These are phyloP conservation scores for Staphylotrichum tortipilum DNA, from an alignment of 495 filamentous ascomycete genomes.

Conservation along the genomic window DNA sequence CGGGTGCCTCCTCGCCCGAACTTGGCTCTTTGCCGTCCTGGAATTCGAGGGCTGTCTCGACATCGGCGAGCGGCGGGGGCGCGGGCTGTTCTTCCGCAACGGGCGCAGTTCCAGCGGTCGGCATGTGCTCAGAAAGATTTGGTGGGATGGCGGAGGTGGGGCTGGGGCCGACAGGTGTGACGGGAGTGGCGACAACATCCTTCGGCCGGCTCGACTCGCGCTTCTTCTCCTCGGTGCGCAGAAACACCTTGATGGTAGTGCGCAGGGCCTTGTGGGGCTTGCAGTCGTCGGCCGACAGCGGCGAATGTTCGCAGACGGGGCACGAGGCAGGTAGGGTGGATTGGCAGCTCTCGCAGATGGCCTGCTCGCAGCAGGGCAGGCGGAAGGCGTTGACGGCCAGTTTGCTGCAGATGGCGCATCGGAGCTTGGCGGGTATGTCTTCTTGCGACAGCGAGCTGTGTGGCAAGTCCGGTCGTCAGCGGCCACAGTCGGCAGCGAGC, in stretches of 20 bases:
- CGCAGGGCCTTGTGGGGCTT: conserved; percentile 80
- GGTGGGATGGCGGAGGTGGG: conserved; percentile 18
- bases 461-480: conserved; percentile 18
- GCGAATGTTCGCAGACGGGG: conserved; percentile 86
- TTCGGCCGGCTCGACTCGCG: conserved; percentile 51
- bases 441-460: conserved; percentile 69
- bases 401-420: conserved; percentile 87
- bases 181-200: conserved; percentile 28
- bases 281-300: conserved; percentile 76
- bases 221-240: conserved; percentile 84
- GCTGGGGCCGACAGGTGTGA: conserved; percentile 35
- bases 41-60: conserved; percentile 10
- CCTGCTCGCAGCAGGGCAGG: conserved; percentile 89
- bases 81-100: conserved; percentile 1
- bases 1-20: conserved; percentile 1
- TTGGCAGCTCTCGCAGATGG: conserved; percentile 86
- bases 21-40: conserved; percentile 20
- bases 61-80: conserved; percentile 2
- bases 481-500: too few relatives aligned
- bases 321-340: conserved; percentile 68
- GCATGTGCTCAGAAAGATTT: conserved; percentile 1
- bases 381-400: conserved; percentile 86
- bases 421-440: conserved; percentile 86
- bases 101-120: too few relatives aligned
- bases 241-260: conserved; percentile 79